A percentile compares a stretch with the other conserved stretches of the same genome.
Evolutionary conservation across 108 stramenopile species (phyloP).

Genomic region (Schizochytrium sp.): DNA sequence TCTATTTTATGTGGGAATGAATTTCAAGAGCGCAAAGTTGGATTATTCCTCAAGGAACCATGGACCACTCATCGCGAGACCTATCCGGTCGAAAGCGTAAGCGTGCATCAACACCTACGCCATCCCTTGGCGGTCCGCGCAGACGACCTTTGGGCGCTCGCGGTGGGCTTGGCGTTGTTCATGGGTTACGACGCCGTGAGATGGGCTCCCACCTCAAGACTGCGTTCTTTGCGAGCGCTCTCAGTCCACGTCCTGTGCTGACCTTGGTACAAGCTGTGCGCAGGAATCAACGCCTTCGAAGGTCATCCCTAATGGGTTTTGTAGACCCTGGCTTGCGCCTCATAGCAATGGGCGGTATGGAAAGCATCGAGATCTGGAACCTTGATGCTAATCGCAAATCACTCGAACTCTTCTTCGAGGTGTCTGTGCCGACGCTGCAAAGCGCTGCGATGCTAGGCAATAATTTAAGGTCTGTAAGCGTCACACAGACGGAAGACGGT

Average conservation of each 20-base stretch:
- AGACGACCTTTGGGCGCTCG: not conserved
- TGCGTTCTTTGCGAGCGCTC: not conserved
- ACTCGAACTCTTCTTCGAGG: not conserved
- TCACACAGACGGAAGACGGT: slow-evolving; percentile 15
- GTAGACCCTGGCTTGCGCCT: slow-evolving; percentile 1
- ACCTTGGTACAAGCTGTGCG: not conserved
- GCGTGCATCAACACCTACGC: too few relatives aligned
- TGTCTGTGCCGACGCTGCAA: not conserved
- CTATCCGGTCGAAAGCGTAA: too few relatives aligned
- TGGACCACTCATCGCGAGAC: too few relatives aligned
- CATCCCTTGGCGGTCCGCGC: not conserved
- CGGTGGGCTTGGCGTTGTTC: not conserved
- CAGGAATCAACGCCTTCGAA: not conserved
- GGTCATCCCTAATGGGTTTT: not conserved
- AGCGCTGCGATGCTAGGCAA: not conserved
- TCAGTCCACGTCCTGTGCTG: slow-evolving; percentile 2
- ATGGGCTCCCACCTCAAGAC: not conserved
- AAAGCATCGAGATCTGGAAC: not conserved
- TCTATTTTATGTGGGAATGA: too few relatives aligned
- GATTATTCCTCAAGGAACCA: too few relatives aligned
- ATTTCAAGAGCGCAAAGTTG: too few relatives aligned
- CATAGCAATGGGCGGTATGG: not conserved
- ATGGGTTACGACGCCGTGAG: not conserved
- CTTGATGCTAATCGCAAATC: not conserved
- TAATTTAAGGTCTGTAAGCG: not conserved